Conservation (phyloP, 164 flowering plant genomes). For the Macadamia tetraphylla region DNA sequence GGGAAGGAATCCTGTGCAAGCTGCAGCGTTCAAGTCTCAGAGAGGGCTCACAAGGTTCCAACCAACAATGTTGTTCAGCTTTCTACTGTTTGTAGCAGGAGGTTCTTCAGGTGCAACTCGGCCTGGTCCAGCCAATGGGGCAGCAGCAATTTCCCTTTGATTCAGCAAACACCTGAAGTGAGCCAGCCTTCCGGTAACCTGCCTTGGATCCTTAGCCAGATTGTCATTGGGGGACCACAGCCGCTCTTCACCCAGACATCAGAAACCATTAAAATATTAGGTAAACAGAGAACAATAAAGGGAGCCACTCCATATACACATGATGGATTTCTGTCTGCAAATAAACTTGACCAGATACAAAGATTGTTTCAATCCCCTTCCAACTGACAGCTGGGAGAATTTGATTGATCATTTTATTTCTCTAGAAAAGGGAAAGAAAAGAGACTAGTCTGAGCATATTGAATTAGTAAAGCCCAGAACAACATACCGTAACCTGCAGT, state of each 20-base stretch:
- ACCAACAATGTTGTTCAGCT: background rate
- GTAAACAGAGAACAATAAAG: background rate
- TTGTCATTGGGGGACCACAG: slow-evolving; percentile 63
- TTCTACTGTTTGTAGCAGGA: slow-evolving; percentile 61
- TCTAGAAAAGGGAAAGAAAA: no score
- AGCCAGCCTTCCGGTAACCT: slow-evolving; percentile 53
- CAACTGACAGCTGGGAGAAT: background rate
- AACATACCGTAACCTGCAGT: no score
- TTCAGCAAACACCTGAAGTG: slow-evolving; percentile 79
- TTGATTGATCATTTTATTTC: background rate
- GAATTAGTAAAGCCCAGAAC: no score
- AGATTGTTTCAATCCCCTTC: background rate
- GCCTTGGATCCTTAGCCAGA: slow-evolving; percentile 51
- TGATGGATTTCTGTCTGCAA: background rate
- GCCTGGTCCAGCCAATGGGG: slow-evolving; percentile 59
- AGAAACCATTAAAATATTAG: background rate
- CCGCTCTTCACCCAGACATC: slow-evolving; percentile 40
- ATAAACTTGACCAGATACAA: background rate
- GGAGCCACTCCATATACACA: background rate
- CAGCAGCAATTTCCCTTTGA: slow-evolving; percentile 82
- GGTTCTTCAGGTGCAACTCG: slow-evolving; percentile 58
- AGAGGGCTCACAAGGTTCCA: background rate
- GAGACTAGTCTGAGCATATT: no score
- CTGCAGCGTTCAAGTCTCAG: background rate
- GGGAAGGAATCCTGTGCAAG: background rate